Conservation (phyloP, 2,329 filamentous ascomycete species). For the Monosporascus sp. region DNA sequence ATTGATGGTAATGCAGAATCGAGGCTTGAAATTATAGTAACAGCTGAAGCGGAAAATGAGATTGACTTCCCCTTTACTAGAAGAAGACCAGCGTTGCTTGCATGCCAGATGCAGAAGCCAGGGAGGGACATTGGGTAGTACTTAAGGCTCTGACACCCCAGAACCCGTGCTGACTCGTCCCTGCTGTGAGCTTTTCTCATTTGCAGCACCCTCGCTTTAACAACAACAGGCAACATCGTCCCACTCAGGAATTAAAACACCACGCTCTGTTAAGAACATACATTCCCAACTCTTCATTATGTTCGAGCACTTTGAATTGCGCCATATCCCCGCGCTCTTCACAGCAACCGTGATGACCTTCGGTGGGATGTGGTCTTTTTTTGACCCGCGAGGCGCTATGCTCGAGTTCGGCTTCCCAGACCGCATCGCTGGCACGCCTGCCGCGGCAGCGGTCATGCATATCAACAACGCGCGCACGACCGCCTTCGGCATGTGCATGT, state of each 20-base stretch:
- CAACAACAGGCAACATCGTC: background rate
- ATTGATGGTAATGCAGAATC: too few species aligned
- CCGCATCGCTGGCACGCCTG: conserved; percentile 13
- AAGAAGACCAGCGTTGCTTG: too few species aligned
- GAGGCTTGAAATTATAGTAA: too few species aligned
- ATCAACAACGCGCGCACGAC: conserved; percentile 17
- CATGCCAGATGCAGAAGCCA: too few species aligned
- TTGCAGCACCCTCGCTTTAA: background rate
- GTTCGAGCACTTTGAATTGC: conserved; percentile 5
- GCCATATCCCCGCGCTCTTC: conserved; percentile 11
- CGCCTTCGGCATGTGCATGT: conserved; percentile 15
- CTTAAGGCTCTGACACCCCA: too few species aligned
- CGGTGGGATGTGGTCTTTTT: conserved; percentile 19
- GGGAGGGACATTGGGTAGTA: too few species aligned
- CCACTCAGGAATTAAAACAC: background rate
- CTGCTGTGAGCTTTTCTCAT: too few species aligned
- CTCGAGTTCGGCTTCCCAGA: conserved; percentile 20
- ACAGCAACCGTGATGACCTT: conserved; percentile 15
- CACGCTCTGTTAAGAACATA: background rate
- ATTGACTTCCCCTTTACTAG: too few species aligned
- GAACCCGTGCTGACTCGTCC: too few species aligned
- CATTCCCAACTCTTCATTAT: conserved; percentile 1
- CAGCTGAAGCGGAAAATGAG: too few species aligned
- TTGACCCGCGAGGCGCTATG: conserved; percentile 16
- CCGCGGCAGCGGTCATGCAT: conserved; percentile 15